Percentiles rank a stretch among this genome's conserved stretches.
Conservation (phyloP, 371 early-diverging fungal species). For the Dentiscutata heterogama region DNA sequence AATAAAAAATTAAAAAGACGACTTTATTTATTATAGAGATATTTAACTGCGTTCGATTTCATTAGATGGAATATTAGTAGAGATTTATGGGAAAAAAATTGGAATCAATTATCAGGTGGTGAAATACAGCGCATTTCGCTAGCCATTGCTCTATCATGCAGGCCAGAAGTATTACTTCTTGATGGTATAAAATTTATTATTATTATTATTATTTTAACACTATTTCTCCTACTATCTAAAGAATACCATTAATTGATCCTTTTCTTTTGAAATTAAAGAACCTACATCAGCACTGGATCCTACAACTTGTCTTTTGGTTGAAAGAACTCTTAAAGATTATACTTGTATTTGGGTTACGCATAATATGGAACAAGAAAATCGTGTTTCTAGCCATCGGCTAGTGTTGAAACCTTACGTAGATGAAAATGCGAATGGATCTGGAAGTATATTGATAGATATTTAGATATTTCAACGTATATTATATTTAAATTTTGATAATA, state of each 20-base stretch:
- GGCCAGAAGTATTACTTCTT: conserved; percentile 83
- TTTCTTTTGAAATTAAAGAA: conserved; percentile 57
- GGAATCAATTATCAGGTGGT: conserved; percentile 88
- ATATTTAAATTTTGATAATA: not conserved
- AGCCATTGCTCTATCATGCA: conserved; percentile 84
- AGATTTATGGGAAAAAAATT: conserved; percentile 78
- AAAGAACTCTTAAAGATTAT: conserved; percentile 67
- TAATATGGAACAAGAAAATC: conserved; percentile 75
- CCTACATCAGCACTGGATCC: conserved; percentile 92
- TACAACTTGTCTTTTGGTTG: conserved; percentile 75
- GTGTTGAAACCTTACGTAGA: not conserved
- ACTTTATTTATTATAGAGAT: not conserved
- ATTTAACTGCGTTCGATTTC: not conserved
- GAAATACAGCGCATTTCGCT: conserved; percentile 87
- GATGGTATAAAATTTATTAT: conserved; percentile 77
- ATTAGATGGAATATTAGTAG: conserved; percentile 74
- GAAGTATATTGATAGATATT: not conserved
- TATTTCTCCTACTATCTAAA: too few relatives aligned
- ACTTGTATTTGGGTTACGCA: conserved; percentile 90
- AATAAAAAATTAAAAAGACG: not conserved
- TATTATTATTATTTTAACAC: not conserved
- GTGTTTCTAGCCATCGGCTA: conserved; percentile 63
- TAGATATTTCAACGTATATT: not conserved
- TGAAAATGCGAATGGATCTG: not conserved
- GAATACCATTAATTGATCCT: too few relatives aligned